Evolutionary conservation across 352 stramenopile genomes (phyloP), one percentile per base, ranked within the genome.

Genomic region (Phytopythium ostracodes): DNA sequence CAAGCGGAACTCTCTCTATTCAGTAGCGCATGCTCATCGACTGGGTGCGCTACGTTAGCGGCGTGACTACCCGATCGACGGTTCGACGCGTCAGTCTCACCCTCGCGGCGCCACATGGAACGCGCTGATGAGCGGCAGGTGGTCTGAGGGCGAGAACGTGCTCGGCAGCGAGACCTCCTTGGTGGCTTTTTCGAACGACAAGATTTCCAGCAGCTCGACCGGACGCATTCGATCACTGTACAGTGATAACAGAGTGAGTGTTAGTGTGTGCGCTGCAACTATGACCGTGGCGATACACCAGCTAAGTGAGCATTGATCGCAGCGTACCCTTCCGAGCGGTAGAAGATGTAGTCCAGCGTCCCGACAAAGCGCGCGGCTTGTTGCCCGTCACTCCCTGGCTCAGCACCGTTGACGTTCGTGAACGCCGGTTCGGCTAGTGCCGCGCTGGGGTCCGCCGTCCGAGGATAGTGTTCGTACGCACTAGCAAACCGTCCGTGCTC

Each of bases 301-400:
- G n/a, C n/a, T n/a, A n/a, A n/a, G n/a, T n/a, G n/a, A n/a, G n/a
- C n/a, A n/a, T n/a, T n/a, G n/a, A n/a, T n/a, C n/a, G n/a, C n/a
- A 42, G 64, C 67, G 22, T 55, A 90, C 84, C 68, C 77, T 0
- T 68, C 7, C 2, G 76, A 75, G 36, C 83, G 66, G 64, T 92
- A 94, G 55, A 94, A 92, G 33, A 94, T 84, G 60, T 93, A 94
- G 65, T 94, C 86, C 27, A 94, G 63, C 14, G 84, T 93, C 9
- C 86, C 86, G 27, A 91, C 66, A 49, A 94, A 94, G 17, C 72
- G 75, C 20, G 81, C 71, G 2, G 85, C 72, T 42, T 81, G 59
- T 17, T 68, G 67, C 27, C 68, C 70, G 10, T 71, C 56, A 1
- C 65, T 67, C 12, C 70, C 72, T n/a, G 72, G 35, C 2, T 66